These are phyloP conservation scores for Galerina marginata DNA, from an alignment of 768 basidiomycete genomes.

Conservation along the genomic window DNA sequence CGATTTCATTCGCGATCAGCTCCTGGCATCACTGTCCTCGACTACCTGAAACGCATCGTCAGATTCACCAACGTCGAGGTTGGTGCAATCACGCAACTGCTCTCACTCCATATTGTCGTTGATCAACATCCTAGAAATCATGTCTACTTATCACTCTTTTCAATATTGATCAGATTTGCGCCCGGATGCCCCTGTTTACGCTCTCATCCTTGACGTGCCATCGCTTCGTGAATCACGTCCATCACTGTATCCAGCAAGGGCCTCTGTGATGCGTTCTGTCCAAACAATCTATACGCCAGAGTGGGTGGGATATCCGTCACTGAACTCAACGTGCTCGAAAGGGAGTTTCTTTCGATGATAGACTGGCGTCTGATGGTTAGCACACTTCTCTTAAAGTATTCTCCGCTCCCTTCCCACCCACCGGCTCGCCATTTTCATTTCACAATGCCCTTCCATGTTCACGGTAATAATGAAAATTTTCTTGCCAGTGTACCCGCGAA, in stretches of 20 bases:
- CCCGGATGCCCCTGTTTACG: constrained; percentile 85
- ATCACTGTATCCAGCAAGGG: constrained; percentile 94
- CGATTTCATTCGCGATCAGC: constrained; percentile 95
- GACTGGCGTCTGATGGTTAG: constrained; percentile 95
- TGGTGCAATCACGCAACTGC: constrained; percentile 13
- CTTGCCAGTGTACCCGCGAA: constrained; percentile 81
- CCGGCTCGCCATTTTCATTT: constrained; percentile 13
- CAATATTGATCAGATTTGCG: constrained; percentile 94
- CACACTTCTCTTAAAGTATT: constrained; percentile 34
- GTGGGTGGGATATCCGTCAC: constrained; percentile 92
- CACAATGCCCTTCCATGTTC: constrained; percentile 26
- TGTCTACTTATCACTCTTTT: constrained; percentile 83
- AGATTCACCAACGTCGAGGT: constrained; percentile 97
- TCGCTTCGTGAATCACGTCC: constrained; percentile 95
- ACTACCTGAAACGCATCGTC: constrained; percentile 94
- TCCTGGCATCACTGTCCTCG: constrained; percentile 85
- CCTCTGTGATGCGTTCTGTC: constrained; percentile 94
- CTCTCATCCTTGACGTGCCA: constrained; percentile 96
- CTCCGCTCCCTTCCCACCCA: constrained; percentile 18
- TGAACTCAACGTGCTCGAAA: constrained; percentile 93
- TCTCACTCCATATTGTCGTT: constrained; percentile 15
- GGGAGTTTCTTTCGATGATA: constrained; percentile 89
- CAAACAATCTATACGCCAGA: constrained; percentile 92
- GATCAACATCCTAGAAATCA: constrained; percentile 56
- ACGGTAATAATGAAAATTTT: constrained; percentile 22